phyloP scores from a whole-genome alignment of 768 basidiomycete genomes.

The Boletus subparvulus region DNA sequence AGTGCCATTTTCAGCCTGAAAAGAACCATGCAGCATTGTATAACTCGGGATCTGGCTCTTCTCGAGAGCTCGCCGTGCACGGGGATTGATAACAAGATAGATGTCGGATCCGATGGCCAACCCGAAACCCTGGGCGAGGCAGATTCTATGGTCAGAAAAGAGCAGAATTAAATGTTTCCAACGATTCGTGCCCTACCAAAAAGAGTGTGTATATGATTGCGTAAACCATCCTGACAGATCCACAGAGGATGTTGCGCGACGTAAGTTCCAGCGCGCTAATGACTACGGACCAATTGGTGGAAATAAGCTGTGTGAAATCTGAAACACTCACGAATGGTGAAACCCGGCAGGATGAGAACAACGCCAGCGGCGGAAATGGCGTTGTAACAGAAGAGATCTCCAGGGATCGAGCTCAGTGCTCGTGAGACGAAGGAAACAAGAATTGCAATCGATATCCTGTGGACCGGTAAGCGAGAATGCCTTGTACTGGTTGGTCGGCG shows the following conservation, averaged over 20 bases:
- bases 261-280: slow-evolving; percentile 78
- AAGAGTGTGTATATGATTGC: slow-evolving; percentile 86
- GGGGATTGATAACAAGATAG: slow-evolving; percentile 67
- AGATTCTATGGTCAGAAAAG: slow-evolving; percentile 4
- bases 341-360: slow-evolving; percentile 88
- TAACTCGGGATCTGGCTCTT: slow-evolving; percentile 37
- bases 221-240: slow-evolving; percentile 80
- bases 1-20: slow-evolving; percentile 50
- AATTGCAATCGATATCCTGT: slow-evolving; percentile 80
- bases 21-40: slow-evolving; percentile 54
- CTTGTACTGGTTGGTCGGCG: not conserved
- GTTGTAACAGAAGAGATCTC: slow-evolving; percentile 82
- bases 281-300: slow-evolving; percentile 41
- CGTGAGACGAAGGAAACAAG: slow-evolving; percentile 82
- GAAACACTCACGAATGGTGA: slow-evolving; percentile 64
- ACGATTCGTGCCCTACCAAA: slow-evolving; percentile 44
- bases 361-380: slow-evolving; percentile 88
- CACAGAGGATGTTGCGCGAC: slow-evolving; percentile 77
- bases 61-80: slow-evolving; percentile 42
- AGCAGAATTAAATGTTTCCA: not conserved
- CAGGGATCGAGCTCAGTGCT: slow-evolving; percentile 72
- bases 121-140: slow-evolving; percentile 64
- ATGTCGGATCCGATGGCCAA: slow-evolving; percentile 82
- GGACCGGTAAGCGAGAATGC: not conserved
- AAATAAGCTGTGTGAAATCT: not conserved